Evolutionary conservation across 208 protist genomes (phyloP), one percentile per base, ranked within the genome.

Genomic region (Acanthamoeba culbertsoni): DNA sequence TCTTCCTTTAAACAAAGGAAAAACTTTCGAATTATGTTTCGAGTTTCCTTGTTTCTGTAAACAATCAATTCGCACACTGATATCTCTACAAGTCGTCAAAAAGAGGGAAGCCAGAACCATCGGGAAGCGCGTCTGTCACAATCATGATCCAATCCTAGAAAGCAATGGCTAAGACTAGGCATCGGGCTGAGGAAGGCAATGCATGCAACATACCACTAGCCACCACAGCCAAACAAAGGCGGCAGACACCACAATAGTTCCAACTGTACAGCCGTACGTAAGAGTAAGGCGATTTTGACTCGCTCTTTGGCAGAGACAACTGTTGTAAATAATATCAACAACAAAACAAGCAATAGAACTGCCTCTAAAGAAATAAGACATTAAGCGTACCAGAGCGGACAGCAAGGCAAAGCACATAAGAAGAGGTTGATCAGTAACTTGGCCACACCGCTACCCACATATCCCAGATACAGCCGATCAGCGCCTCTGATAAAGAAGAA

Each of bases 61-160:
- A n/a, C n/a, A n/a, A n/a, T n/a, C n/a, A n/a, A n/a, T n/a, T n/a
- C n/a, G n/a, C n/a, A n/a, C n/a, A n/a, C n/a, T n/a, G n/a, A n/a
- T n/a, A n/a, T n/a, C n/a, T n/a, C n/a, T 89, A 89, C 79, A 89
- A 8, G 55, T 89, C 37, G 53, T 65, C 55, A 12, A 46, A 59
- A 16, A 89, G 79, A 63, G 79, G 51, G 37, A 65, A 89, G 33
- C 79, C 79, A 0, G 46, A 42, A 33, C 23, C 55, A 46, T 89
- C 79, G 7, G 46, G 51, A 18, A 89, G 53, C 3, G n/a, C 7
- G 18, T 45, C 45, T 0, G 31, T 65, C 48, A 89, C 51, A 26
- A 89, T 57, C 79, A 89, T 28, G 18, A 89, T 89, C 79, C 79
- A 89, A 33, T 89, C 79, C 79, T 89, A 62, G 26, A 35, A 23